Evolutionary conservation across 1,284 basidiomycete genomes (phyloP).

Genomic region (Rhodotorula sp.): DNA sequence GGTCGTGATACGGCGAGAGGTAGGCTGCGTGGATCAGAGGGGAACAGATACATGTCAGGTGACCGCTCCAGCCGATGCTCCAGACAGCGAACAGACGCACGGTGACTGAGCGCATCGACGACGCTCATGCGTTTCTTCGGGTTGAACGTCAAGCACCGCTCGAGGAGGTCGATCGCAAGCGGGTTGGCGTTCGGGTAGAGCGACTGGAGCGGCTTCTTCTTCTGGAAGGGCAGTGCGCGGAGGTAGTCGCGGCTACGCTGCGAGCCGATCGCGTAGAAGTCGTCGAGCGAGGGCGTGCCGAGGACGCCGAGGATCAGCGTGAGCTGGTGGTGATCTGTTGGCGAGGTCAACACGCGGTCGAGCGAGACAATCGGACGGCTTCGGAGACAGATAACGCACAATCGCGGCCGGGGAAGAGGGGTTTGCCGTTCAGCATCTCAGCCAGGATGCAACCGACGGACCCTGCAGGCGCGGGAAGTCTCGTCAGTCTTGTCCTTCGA

Average conservation of each 20-base stretch:
- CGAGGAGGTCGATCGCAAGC: constrained; percentile 84
- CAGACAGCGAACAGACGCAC: background rate
- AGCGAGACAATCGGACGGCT: too few relatives aligned
- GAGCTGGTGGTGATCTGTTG: constrained; percentile 56
- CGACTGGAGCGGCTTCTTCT: constrained; percentile 70
- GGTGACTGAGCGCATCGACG: constrained; percentile 45
- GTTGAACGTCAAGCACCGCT: constrained; percentile 57
- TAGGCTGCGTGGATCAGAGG: constrained; percentile 29
- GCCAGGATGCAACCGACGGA: constrained; percentile 95
- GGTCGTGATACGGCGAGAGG: constrained; percentile 46
- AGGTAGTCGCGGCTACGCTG: constrained; percentile 86
- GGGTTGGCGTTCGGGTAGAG: constrained; percentile 78
- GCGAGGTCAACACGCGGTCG: background rate
- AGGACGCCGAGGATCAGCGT: constrained; percentile 62
- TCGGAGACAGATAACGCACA: constrained; percentile 52
- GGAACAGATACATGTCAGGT: too few relatives aligned
- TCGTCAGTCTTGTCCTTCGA: background rate
- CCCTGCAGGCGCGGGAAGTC: constrained; percentile 57
- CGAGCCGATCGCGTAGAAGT: constrained; percentile 70
- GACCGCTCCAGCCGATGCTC: background rate
- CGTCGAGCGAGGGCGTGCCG: constrained; percentile 62
- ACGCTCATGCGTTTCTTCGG: constrained; percentile 48
- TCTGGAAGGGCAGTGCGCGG: constrained; percentile 86
- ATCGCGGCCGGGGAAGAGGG: constrained; percentile 94
- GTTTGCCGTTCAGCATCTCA: constrained; percentile 86